Percentiles rank a stretch among this genome's conserved stretches.
Evolutionary conservation across 2,329 filamentous ascomycete species (phyloP).

Genomic region (Pseudopithomyces maydicus): DNA sequence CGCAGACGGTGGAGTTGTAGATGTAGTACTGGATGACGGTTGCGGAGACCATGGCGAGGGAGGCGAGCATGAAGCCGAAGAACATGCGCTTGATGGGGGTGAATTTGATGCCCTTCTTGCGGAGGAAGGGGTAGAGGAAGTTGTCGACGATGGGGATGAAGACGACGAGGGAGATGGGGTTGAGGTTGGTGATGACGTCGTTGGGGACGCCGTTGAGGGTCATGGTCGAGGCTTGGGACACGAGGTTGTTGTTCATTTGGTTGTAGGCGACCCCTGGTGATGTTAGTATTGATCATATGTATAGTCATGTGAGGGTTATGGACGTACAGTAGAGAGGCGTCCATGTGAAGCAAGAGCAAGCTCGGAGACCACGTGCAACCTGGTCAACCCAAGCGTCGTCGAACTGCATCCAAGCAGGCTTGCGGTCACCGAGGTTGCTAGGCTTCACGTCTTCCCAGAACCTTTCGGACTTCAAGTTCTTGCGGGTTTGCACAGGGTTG

Average conservation of each 20-base stretch:
- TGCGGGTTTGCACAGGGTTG: conserved; percentile 65
- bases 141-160: conserved; percentile 61
- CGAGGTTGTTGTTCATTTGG: conserved; percentile 61
- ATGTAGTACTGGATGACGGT: conserved; percentile 62
- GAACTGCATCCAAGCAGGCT: conserved; percentile 78
- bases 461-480: conserved; percentile 60
- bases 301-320: background rate
- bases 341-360: conserved; percentile 60
- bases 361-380: conserved; percentile 45
- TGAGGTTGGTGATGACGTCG: conserved; percentile 61
- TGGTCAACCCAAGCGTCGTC: conserved; percentile 80
- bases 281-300: background rate
- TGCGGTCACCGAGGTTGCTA: conserved; percentile 61
- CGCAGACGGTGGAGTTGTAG: conserved; percentile 68
- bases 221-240: conserved; percentile 62
- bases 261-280: conserved; percentile 53
- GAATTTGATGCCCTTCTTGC: conserved; percentile 54
- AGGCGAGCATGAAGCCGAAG: conserved; percentile 55
- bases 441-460: conserved; percentile 75
- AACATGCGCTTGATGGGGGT: conserved; percentile 61
- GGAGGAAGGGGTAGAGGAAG: conserved; percentile 57
- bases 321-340: conserved; percentile 45
- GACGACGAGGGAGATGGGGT: conserved; percentile 59
- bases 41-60: conserved; percentile 55
- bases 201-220: conserved; percentile 59